A percentile compares a stretch with the other conserved stretches of the same genome.
Evolutionary conservation across 805 yeast genomes (phyloP).

Genomic region (Saccharomycopsis javanensis): DNA sequence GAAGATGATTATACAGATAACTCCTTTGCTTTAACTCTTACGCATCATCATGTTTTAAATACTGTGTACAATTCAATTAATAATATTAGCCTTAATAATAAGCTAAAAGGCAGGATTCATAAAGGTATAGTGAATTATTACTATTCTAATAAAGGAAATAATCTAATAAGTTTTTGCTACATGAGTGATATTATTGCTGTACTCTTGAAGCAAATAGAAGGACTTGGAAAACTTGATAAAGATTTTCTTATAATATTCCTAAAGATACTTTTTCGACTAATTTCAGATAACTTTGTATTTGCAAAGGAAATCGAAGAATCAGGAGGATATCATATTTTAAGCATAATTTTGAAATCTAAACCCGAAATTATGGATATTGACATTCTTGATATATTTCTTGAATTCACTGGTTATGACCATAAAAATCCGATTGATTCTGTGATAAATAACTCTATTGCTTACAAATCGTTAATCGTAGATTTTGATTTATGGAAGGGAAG

Average conservation of each 20-base stretch:
- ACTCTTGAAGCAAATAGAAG: conserved; percentile 38
- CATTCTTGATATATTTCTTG: conserved; percentile 39
- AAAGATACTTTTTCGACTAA: conserved; percentile 32
- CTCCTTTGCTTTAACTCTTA: neutral
- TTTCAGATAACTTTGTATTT: conserved; percentile 41
- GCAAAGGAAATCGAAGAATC: conserved; percentile 48
- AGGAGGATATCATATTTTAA: conserved; percentile 52
- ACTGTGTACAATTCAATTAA: conserved; percentile 16
- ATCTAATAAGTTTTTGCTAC: conserved; percentile 19
- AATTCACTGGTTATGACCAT: conserved; percentile 47
- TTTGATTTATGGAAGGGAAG: conserved; percentile 45
- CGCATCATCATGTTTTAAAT: conserved; percentile 8
- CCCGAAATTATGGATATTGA: conserved; percentile 29
- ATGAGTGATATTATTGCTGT: conserved; percentile 44
- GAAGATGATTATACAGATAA: neutral
- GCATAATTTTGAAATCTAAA: conserved; percentile 41
- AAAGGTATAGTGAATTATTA: neutral
- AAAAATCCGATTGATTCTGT: conserved; percentile 44
- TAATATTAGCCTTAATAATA: conserved; percentile 8
- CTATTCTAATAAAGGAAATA: conserved; percentile 10
- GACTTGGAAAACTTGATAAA: conserved; percentile 21
- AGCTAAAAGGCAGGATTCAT: conserved; percentile 9
- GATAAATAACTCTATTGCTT: conserved; percentile 46
- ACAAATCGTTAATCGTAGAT: conserved; percentile 50
- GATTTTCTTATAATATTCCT: conserved; percentile 24